These are phyloP conservation scores for Mollisiaceae sp. DNA, from an alignment of 2,329 filamentous ascomycete species.

Conservation along the genomic window DNA sequence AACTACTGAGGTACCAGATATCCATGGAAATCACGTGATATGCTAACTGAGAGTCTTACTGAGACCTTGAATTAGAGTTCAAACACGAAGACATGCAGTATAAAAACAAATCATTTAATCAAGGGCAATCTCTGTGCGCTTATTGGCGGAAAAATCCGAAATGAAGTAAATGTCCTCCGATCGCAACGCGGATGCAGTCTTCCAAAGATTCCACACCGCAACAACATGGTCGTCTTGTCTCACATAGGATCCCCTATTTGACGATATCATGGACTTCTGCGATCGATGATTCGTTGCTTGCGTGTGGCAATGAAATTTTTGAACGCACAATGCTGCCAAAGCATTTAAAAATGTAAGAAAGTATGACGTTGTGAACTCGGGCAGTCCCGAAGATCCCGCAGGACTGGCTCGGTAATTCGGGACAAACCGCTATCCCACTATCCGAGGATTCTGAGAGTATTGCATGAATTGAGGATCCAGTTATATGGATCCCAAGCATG, in stretches of 20 bases:
- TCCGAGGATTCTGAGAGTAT: neutral
- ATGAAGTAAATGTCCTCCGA: neutral
- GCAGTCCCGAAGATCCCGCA: neutral
- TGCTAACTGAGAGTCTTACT: too few species aligned
- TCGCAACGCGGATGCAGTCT: neutral
- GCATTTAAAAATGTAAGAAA: neutral
- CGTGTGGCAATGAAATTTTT: neutral
- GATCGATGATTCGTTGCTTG: neutral
- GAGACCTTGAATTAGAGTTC: too few species aligned
- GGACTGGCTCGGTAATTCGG: neutral
- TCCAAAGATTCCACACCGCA: neutral
- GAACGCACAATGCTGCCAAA: neutral
- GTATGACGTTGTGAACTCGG: neutral
- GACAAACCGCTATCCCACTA: neutral
- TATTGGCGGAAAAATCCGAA: too few species aligned
- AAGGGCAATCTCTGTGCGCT: too few species aligned
- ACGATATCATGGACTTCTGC: neutral
- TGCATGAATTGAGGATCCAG: neutral
- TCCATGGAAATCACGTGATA: too few species aligned
- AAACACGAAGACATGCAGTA: too few species aligned
- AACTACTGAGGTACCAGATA: too few species aligned
- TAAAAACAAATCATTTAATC: too few species aligned
- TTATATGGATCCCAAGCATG: neutral
- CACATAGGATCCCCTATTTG: neutral
- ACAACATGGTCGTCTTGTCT: too few species aligned